Percentiles rank a stretch among this genome's conserved stretches.
Evolutionary conservation across 805 yeast species (phyloP).

Genomic region (Millerozyma acaciae): DNA sequence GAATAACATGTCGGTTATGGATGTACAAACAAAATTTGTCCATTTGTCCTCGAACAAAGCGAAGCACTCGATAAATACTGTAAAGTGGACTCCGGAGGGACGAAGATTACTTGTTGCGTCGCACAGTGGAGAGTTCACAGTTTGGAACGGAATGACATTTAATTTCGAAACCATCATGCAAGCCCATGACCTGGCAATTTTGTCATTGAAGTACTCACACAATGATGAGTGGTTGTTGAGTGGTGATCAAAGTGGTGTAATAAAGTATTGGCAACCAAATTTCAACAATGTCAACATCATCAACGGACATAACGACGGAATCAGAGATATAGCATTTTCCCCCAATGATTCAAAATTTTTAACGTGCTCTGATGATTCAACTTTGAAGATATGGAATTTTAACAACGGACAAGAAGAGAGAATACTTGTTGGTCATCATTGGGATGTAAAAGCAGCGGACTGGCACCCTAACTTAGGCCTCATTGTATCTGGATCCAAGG

Average conservation of each 20-base stretch:
- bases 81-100: slow-evolving; percentile 97
- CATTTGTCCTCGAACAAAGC: slow-evolving; percentile 90
- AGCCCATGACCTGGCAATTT: slow-evolving; percentile 91
- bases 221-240: slow-evolving; percentile 92
- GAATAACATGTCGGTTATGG: slow-evolving; percentile 47
- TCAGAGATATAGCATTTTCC: slow-evolving; percentile 83
- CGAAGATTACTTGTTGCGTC: slow-evolving; percentile 85
- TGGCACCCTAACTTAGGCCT: slow-evolving; percentile 93
- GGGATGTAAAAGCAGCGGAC: slow-evolving; percentile 97
- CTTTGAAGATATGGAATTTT: slow-evolving; percentile 91
- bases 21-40: slow-evolving; percentile 75
- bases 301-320: slow-evolving; percentile 70
- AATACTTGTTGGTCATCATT: slow-evolving; percentile 84
- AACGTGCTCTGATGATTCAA: slow-evolving; percentile 91
- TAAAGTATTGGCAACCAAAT: slow-evolving; percentile 97
- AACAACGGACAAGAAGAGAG: slow-evolving; percentile 82
- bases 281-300: slow-evolving; percentile 89
- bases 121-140: slow-evolving; percentile 90
- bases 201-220: slow-evolving; percentile 76
- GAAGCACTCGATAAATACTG: slow-evolving; percentile 82
- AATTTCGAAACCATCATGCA: slow-evolving; percentile 97
- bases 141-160: slow-evolving; percentile 95
- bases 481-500: slow-evolving; percentile 91
- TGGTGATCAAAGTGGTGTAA: slow-evolving; percentile 87
- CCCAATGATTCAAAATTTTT: slow-evolving; percentile 90